Conservation (phyloP, 257 asterid genomes). For the Fraxinus excelsior region DNA sequence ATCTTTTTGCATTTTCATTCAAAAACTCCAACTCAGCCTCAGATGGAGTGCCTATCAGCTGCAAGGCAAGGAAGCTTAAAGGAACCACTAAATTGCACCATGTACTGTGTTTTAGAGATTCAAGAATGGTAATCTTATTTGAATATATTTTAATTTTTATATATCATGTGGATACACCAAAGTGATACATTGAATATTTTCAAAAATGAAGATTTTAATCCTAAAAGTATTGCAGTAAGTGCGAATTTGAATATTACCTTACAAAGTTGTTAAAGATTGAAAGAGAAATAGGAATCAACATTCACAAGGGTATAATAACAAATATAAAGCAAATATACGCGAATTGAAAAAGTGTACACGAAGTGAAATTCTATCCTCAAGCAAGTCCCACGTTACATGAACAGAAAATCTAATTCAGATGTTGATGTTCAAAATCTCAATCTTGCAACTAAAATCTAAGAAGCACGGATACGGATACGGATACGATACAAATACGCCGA, state of each 20-base stretch:
- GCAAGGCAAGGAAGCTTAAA: slow-evolving; percentile 29
- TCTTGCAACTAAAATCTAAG: too few species aligned
- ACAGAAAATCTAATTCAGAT: too few species aligned
- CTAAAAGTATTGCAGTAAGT: background rate
- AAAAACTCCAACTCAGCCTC: slow-evolving; percentile 87
- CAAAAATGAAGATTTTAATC: background rate
- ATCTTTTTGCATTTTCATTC: slow-evolving; percentile 89
- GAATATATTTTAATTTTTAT: slow-evolving; percentile 7
- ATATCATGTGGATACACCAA: background rate
- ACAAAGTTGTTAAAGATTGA: background rate
- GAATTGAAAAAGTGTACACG: too few species aligned
- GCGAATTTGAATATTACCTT: background rate
- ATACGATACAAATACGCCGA: too few species aligned
- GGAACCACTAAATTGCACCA: background rate
- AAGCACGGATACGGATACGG: too few species aligned
- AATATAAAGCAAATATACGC: too few species aligned
- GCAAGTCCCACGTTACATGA: too few species aligned
- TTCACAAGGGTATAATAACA: too few species aligned
- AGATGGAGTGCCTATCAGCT: slow-evolving; percentile 94
- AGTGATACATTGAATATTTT: background rate
- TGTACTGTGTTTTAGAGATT: background rate
- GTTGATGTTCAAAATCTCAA: too few species aligned
- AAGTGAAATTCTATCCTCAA: too few species aligned
- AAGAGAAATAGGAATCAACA: background rate
- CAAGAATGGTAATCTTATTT: slow-evolving; percentile 9